Base-by-base conservation (phyloP, 306 rosid genomes). In the Gastrolobium bilobum region DNA sequence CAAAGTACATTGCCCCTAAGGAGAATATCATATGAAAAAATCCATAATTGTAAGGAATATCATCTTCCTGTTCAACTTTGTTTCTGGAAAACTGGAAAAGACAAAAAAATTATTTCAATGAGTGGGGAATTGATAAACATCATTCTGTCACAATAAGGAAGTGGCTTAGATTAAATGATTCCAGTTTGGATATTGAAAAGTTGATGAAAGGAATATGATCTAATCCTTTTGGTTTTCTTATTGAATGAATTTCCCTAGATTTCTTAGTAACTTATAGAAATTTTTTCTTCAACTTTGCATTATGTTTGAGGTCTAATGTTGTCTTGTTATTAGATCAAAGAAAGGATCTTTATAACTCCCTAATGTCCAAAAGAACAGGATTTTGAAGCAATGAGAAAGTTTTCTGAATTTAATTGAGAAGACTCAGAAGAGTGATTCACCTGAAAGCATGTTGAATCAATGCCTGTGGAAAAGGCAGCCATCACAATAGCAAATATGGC, bases 381-480 rank as follows among this genome's bases (percentile, higher is more conserved):
- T n/a, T n/a, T n/a, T n/a, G n/a, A n/a, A n/a, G n/a, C n/a, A n/a
- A n/a, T n/a, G n/a, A n/a, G n/a, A n/a, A n/a, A n/a, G n/a, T n/a
- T n/a, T n/a, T n/a, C n/a, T n/a, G n/a, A n/a, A n/a, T n/a, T n/a
- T n/a, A n/a, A n/a, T n/a, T n/a, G n/a, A n/a, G n/a, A n/a, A n/a
- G n/a, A n/a, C 26, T 51, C 39, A 3, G 44, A 56, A 54, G 35
- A 62, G 29, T 33, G 66, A 54, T 60, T 90, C 58, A 85, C 98
- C 96, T 90, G 94, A 88, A 94, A 94, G 85, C 88, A 88, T 71
- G 89, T 85, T 20, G 97, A 89, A 89, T 94, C 98, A 54, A 92
- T 87, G 75, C 98, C 98, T 0, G 97, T 94, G 30, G 98, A 94
- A 79, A 94, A 90, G 26, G 97, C 87, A 50, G 97, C 97, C 90